Percentiles rank a stretch among this genome's conserved stretches.
Conservation (phyloP, 805 yeast genomes). For the Candida boidinii region DNA sequence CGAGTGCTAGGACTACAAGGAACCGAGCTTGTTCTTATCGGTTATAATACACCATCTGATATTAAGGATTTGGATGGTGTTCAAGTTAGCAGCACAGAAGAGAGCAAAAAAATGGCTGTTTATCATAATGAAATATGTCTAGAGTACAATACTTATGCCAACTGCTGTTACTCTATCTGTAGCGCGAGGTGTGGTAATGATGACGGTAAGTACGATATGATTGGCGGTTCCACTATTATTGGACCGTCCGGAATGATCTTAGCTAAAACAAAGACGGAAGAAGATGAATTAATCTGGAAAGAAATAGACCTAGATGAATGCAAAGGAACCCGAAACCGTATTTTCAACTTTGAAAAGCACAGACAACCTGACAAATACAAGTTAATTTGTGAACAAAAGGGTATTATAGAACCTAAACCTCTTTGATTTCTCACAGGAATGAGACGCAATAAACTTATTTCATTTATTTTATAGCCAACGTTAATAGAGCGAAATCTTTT, state of each 20-base stretch:
- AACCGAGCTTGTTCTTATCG: conserved; percentile 26
- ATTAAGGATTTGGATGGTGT: conserved; percentile 23
- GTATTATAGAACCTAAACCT: conserved; percentile 15
- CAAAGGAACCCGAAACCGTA: conserved; percentile 23
- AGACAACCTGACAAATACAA: conserved; percentile 27
- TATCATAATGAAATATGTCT: conserved; percentile 26
- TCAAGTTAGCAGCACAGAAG: conserved; percentile 22
- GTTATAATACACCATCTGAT: conserved; percentile 28
- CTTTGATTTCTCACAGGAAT: too few relatives aligned
- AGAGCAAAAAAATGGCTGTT: conserved; percentile 18
- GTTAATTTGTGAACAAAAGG: conserved; percentile 19
- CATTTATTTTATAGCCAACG: too few relatives aligned
- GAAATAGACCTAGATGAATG: conserved; percentile 28
- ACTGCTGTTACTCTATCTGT: conserved; percentile 25
- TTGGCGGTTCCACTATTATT: conserved; percentile 28
- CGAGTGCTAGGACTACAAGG: conserved; percentile 29
- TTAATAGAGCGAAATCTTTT: too few relatives aligned
- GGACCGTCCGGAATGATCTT: conserved; percentile 28
- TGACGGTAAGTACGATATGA: conserved; percentile 27
- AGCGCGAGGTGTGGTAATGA: conserved; percentile 26
- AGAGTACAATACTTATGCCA: conserved; percentile 26
- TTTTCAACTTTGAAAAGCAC: conserved; percentile 28
- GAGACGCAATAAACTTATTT: too few relatives aligned
- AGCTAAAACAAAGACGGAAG: conserved; percentile 27
- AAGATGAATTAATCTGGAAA: conserved; percentile 24